phyloP scores from a whole-genome alignment of 2,329 filamentous ascomycete genomes.

The Talaromyces sp. region DNA sequence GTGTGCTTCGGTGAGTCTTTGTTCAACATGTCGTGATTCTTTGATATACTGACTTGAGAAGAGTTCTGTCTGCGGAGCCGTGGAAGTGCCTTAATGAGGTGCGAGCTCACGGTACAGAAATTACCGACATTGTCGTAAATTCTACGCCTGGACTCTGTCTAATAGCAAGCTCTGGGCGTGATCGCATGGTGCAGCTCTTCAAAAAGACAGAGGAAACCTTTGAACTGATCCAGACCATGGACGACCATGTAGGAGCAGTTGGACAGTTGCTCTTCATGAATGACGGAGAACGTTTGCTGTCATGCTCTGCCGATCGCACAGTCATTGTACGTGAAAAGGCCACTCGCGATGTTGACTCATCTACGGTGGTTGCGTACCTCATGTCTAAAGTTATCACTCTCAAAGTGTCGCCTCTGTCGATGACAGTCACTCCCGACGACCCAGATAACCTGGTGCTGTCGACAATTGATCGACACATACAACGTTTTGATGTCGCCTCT shows the following conservation, averaged over 20 bases:
- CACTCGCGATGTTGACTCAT: slow-evolving; percentile 55
- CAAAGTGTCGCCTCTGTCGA: slow-evolving; percentile 82
- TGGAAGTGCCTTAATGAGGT: slow-evolving; percentile 64
- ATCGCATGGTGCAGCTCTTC: slow-evolving; percentile 93
- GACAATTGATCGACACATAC: slow-evolving; percentile 60
- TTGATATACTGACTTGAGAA: slow-evolving; percentile 26
- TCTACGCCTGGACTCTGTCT: slow-evolving; percentile 61
- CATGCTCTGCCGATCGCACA: slow-evolving; percentile 83
- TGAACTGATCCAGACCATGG: slow-evolving; percentile 82
- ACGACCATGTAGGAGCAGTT: slow-evolving; percentile 86
- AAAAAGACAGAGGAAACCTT: slow-evolving; percentile 58
- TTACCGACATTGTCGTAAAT: slow-evolving; percentile 74
- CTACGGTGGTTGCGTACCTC: slow-evolving; percentile 68
- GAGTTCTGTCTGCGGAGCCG: slow-evolving; percentile 45
- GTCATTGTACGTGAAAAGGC: slow-evolving; percentile 78
- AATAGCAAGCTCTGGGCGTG: slow-evolving; percentile 78
- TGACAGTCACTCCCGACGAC: slow-evolving; percentile 66
- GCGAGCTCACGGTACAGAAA: slow-evolving; percentile 82
- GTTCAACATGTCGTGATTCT: neutral
- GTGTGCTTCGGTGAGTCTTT: slow-evolving; percentile 61
- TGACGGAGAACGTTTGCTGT: slow-evolving; percentile 69
- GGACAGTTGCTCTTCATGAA: slow-evolving; percentile 71
- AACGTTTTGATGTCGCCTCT: slow-evolving; percentile 59
- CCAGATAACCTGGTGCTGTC: slow-evolving; percentile 56
- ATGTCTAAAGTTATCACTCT: slow-evolving; percentile 73